Conservation (phyloP, 176 grass and related monocot species). For the Olyra latifolia region DNA sequence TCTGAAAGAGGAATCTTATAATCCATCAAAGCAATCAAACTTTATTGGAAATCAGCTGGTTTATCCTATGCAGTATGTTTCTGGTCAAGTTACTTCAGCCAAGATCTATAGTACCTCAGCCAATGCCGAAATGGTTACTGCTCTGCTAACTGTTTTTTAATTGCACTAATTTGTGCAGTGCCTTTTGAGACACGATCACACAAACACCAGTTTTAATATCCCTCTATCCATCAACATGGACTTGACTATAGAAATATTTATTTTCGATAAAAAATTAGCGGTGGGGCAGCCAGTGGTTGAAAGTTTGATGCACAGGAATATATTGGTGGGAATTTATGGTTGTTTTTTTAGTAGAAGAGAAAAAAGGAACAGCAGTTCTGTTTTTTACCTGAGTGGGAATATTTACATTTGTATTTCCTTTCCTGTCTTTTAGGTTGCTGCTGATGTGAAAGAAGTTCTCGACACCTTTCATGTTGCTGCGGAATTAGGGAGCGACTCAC, state of each 20-base stretch:
- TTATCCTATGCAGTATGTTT: background rate
- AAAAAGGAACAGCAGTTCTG: background rate
- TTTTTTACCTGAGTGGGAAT: background rate
- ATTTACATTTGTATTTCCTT: conserved; percentile 19
- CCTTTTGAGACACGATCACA: background rate
- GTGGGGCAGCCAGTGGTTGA: background rate
- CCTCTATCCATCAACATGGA: background rate
- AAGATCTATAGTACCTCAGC: background rate
- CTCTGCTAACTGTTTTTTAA: background rate
- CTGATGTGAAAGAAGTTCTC: conserved; percentile 87
- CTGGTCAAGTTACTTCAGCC: background rate
- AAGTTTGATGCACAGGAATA: background rate
- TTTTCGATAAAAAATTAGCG: background rate
- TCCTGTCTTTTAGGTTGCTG: conserved; percentile 50
- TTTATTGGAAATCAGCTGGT: background rate
- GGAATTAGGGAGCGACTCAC: conserved; percentile 76
- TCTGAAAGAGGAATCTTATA: background rate
- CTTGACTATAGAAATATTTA: background rate
- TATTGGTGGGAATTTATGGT: background rate
- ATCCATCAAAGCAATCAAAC: background rate
- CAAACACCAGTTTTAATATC: background rate
- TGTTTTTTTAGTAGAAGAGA: background rate
- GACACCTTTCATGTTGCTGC: conserved; percentile 86
- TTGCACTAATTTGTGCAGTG: background rate
- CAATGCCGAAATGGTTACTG: background rate